Percentiles rank a stretch among this genome's conserved stretches.
These are phyloP conservation scores for Helminthosporium solani DNA, from an alignment of 2,329 filamentous ascomycete genomes.

Conservation along the genomic window DNA sequence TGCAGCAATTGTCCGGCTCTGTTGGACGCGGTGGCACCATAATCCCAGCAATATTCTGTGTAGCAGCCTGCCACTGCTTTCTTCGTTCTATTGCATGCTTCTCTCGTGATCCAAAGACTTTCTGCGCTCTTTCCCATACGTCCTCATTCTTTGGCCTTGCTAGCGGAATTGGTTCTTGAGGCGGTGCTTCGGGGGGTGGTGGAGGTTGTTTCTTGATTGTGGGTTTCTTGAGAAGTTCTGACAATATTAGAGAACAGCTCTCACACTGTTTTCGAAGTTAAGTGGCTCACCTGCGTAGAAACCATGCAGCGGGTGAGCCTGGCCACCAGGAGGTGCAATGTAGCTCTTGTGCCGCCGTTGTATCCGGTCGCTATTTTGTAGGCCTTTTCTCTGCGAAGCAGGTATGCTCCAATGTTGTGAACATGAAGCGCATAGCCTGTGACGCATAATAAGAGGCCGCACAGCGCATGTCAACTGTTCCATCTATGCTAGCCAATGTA, in stretches of 20 bases:
- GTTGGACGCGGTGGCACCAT: constrained; percentile 78
- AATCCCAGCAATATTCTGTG: constrained; percentile 72
- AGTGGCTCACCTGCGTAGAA: constrained; percentile 38
- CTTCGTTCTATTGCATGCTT: constrained; percentile 70
- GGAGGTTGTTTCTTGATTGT: constrained; percentile 29
- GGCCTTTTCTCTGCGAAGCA: constrained; percentile 17
- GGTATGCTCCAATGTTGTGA: constrained; percentile 17
- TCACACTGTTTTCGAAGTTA: neutral
- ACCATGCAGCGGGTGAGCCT: constrained; percentile 41
- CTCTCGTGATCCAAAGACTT: constrained; percentile 80
- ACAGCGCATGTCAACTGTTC: constrained; percentile 15
- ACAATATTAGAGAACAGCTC: constrained; percentile 24
- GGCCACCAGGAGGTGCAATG: constrained; percentile 41
- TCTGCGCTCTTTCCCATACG: constrained; percentile 58
- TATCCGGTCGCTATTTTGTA: constrained; percentile 39
- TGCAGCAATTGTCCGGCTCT: constrained; percentile 98
- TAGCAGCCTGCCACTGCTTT: constrained; percentile 60
- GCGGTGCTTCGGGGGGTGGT: constrained; percentile 30
- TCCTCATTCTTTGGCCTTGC: constrained; percentile 55
- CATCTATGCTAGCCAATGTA: constrained; percentile 9
- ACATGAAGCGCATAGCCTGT: constrained; percentile 27
- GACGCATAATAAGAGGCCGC: constrained; percentile 22
- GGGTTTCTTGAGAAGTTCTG: constrained; percentile 42
- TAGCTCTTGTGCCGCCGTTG: constrained; percentile 37
- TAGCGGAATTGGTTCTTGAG: constrained; percentile 12